Evolutionary conservation across 1,139 yeast species (phyloP), one percentile per base, ranked within the genome.

Genomic region (Yamadazyma oceani): DNA sequence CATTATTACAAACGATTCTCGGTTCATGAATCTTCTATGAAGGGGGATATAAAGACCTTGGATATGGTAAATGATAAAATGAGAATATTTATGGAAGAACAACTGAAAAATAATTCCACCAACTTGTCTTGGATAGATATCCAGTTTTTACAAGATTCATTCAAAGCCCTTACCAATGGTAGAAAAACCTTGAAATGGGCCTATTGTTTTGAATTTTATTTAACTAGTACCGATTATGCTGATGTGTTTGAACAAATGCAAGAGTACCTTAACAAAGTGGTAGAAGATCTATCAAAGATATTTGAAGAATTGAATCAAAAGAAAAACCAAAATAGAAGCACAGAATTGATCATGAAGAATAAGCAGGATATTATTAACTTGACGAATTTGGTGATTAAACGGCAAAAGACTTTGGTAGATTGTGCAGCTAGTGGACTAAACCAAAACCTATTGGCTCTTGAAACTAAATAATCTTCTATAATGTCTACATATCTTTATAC

Each of bases 111-210:
- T 27, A 47, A 48, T 21, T 12, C 15, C 4, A 19, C 24, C 3
- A 17, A 29, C 7, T 48, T 87, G 42, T 83, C 95, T 2, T 89
- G 96, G 96, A 86, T 86, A 40, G 97, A 90, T 53, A 85, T 89
- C 1, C 95, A 87, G 53, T 90, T 85, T 55, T 69, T 89, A 37
- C 76, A 82, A 7, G 94, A 85, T 43, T 81, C 92, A 33, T 82
- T 85, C 40, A 70, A 73, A 33, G 74, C 78, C 1, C 64, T 89
- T 39, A 69, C 82, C 26, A 75, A 73, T 39, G 87, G 96, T 2
- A 70, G 97, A 41, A 80, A 81, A 34, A 80, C 90, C 2, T 66
- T 92, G 37, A 86, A 88, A 62, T 92, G 97, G 97, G 82, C 97
- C 0, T 90, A 87, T 60, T 89, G 90, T 5, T 77, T 88, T 55